Base-by-base conservation (phyloP, 768 basidiomycete genomes). In the Amanita muscaria region DNA sequence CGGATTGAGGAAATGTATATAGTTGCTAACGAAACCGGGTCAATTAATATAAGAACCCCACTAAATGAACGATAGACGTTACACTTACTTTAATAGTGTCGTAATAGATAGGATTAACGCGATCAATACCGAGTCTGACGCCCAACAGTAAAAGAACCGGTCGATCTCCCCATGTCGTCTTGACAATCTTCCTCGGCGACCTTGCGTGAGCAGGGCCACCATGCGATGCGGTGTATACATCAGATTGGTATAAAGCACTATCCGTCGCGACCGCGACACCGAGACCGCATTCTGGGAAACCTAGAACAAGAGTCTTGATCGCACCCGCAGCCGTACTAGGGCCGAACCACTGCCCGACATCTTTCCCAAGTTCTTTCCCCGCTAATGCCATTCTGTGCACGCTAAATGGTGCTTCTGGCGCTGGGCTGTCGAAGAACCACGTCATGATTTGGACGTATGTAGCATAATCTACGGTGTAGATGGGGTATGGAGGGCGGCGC, bases 271-370 rank as follows among this genome's bases (percentile, higher is more conserved):
- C 74, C 2, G 85, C 73, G 1, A 96, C 88, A 6, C 85, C 80
- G 7, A 97, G 65, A 0, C 82, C 82, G 16, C 84, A 82, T 43
- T 84, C 80, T 3, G 89, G 83, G 63, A 85, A 97, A 0, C 74
- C 69, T 49, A 80, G 75, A 11, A 88, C 82, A 10, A 97, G 76
- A 0, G 80, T 72, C 60, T 86, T 90, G 66, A 98, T 86, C 9
- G 91, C 93, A 29, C 93, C 92, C 6, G 93, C 92, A n/a, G 94
- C 96, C 0, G 88, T 91, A 57, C 88, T 93, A 0, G 94, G 94
- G 0, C 94, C 94, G 56, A 98, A 98, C 94, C 94, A 98, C 61
- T 91, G 86, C 1, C 94, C 94, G 0, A 97, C 86, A 51, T 91
- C 88, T 49, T 88, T 97, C 10, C 94, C 94, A 1, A 97, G 74